phyloP scores from a whole-genome alignment of 345 rosid genomes.

The Dovyalis caffra region DNA sequence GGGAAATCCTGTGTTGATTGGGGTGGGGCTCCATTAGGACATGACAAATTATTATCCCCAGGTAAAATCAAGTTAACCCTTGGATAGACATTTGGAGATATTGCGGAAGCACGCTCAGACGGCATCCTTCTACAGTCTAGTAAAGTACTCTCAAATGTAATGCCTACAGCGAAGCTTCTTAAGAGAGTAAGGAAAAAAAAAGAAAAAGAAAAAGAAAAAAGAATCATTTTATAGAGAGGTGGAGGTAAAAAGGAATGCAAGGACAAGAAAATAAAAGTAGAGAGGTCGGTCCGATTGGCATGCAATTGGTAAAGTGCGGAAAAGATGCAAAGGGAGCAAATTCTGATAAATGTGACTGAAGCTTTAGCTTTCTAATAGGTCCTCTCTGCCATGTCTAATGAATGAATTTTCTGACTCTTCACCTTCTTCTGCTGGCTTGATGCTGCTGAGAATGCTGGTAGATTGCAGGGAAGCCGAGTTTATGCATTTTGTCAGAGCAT shows the following conservation, averaged over 20 bases:
- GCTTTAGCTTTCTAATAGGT: constrained; percentile 1
- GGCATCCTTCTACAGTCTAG: background rate
- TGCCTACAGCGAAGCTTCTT: background rate
- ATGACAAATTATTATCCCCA: no score
- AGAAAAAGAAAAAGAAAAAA: background rate
- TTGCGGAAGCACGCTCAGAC: no score
- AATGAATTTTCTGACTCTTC: background rate
- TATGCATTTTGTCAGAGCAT: constrained; percentile 15
- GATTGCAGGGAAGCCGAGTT: constrained; percentile 16
- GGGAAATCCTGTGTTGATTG: no score
- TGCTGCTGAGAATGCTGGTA: background rate
- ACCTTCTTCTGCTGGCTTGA: constrained; percentile 1
- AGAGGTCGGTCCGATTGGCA: background rate
- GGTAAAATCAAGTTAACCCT: no score
- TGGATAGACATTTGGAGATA: no score
- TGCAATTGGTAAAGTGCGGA: background rate
- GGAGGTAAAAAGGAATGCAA: background rate
- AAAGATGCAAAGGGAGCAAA: background rate
- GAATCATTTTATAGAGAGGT: background rate
- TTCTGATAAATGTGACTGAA: constrained; percentile 1
- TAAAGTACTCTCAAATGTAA: background rate
- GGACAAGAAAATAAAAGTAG: background rate
- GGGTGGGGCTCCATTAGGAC: no score
- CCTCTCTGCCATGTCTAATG: background rate
- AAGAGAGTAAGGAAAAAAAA: background rate